Base-by-base conservation (phyloP, 2,329 filamentous ascomycete genomes). In the Grosmannia serpens region DNA sequence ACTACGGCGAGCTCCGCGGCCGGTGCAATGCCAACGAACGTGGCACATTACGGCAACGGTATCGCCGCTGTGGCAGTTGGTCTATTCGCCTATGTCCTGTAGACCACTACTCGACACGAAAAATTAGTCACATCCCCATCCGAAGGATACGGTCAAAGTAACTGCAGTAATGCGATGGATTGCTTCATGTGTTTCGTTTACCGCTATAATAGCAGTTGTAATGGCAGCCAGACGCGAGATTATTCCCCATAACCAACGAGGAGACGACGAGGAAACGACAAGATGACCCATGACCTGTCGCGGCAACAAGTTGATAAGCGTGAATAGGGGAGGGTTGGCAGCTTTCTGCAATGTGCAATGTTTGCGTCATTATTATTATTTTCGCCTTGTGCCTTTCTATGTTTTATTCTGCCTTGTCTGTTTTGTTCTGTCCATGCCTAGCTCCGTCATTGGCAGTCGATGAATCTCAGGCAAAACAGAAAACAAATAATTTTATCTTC, bases 51-150 rank as follows among this genome's bases (percentile, higher is more conserved):
- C 60, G 70, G 75, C 64, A 76, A 76, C 60, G 76, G 76, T 53
- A 74, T 72, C 49, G 77, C 76, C 8, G 76, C 73, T 38, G 73
- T 76, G 47, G 80, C 78, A 60, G 67, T 79, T 51, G 80, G 78
- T 58, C 67, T 82, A 51, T 69, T 82, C 61, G 80, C 79, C 63
- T 78, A 77, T 64, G 67, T 81, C 63, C 67, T 82, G 66, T 81
- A 75, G 63, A n/a, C 1, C 11, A 7, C 17, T 41, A 11, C 11
- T 13, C 15, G n/a, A 53, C 26, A 31, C n/a, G 7, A n/a, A 31
- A 20, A 20, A 10, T 29, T 29, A 6, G n/a, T 22, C 24, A 27
- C 22, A 50, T 20, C 20, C 41, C 41, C 20, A n/a, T n/a, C n/a
- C 41, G n/a, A 22, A 49, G 11, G 22, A 26, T 26, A 13, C 46